Base-by-base conservation (phyloP, 2,329 filamentous ascomycete species). In the Aspergillus tamarii region DNA sequence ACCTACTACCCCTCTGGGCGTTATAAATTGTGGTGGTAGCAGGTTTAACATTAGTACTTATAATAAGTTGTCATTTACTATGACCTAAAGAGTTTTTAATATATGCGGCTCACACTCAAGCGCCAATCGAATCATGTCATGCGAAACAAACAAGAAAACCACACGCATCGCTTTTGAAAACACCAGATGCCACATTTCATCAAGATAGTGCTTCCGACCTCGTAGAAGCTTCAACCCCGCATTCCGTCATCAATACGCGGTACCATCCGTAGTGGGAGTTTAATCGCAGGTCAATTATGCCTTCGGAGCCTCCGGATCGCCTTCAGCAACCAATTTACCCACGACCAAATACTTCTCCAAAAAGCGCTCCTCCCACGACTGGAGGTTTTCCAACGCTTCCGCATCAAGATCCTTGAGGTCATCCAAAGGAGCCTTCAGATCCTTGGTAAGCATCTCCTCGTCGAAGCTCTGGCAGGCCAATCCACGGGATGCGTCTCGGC, bases 301-400 rank as follows among this genome's bases (percentile, higher is more conserved):
- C 57, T 72, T 70, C 4, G 74, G 71, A 50, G 77, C 78, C 56
- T 79, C 78, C 3, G 74, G 73, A 66, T 87, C 82, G 14, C 85
- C 85, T 65, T 87, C 87, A 55, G 88, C 83, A 60, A 97, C 91
- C 73, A 99, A 80, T 80, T 88, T 91, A 23, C 95, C 95, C 16
- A 99, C 93, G n/a, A 98, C 88, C 28, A 97, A 82, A 79, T 99
- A 99, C 85, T 99, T 98, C 79, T 94, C 91, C 65, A 85, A 81
- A 78, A 99, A 99, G 69, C 93, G 86, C 82, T 96, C 93, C 83
- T 97, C 94, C 95, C 95, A 99, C 2, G 92, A 93, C 72, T 86
- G 84, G 78, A 97, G 81, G 57, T 93, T 91, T 77, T 96, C 94
- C 80, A 91, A 81, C 83, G 96, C 89, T 63, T 94, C 93, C 1